phyloP scores from a whole-genome alignment of 306 rosid species.

The Quercus robur region DNA sequence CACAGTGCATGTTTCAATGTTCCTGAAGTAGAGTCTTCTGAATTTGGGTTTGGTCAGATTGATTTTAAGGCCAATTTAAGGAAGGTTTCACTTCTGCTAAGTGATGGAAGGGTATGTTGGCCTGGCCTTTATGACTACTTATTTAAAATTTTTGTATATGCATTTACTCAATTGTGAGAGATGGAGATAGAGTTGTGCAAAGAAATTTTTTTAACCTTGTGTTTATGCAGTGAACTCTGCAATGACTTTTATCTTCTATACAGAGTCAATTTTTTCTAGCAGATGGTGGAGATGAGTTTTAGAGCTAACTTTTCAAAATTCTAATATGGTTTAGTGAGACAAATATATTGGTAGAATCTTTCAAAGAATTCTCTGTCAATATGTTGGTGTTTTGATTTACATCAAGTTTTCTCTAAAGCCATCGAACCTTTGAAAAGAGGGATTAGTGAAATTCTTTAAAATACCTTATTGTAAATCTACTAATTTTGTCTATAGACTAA shows the following conservation, averaged over 20 bases:
- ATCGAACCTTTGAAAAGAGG: background rate
- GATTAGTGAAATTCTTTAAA: background rate
- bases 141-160: background rate
- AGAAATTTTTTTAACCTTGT: background rate
- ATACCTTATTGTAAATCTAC: background rate
- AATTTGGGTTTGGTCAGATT: conserved; percentile 33
- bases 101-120: conserved; percentile 83
- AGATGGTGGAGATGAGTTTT: background rate
- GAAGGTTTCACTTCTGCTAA: conserved; percentile 73
- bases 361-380: background rate
- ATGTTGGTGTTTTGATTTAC: too few relatives aligned
- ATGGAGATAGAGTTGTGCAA: too few relatives aligned
- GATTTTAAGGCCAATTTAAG: conserved; percentile 45
- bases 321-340: background rate
- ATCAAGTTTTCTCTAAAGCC: background rate
- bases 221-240: background rate
- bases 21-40: conserved; percentile 50
- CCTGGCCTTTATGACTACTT: conserved; percentile 14
- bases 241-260: background rate
- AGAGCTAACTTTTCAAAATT: background rate
- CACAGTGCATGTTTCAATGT: conserved; percentile 40
- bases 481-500: background rate
- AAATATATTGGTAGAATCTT: background rate
- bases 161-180: background rate
- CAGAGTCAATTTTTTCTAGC: background rate